Evolutionary conservation across 345 rosid species (phyloP).

Genomic region (Syzygium aromaticum): DNA sequence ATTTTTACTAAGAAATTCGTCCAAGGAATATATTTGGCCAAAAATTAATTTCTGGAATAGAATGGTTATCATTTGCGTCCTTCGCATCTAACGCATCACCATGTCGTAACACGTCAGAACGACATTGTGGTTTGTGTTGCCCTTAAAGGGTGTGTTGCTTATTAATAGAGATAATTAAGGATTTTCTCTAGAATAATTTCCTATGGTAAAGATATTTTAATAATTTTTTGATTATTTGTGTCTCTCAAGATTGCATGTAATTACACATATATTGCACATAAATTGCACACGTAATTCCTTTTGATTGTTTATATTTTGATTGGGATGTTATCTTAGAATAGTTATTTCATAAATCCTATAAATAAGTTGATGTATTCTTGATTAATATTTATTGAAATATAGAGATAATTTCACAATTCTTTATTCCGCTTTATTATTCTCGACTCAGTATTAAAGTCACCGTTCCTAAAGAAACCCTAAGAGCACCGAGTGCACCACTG

Average conservation of each 20-base stretch:
- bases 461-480: neutral
- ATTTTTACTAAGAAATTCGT: too few relatives aligned
- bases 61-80: too few relatives aligned
- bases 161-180: neutral
- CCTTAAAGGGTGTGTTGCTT: neutral
- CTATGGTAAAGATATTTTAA: neutral
- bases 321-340: neutral
- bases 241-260: neutral
- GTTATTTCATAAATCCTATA: neutral
- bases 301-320: neutral
- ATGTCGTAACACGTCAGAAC: too few relatives aligned
- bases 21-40: too few relatives aligned
- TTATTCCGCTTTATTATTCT: neutral
- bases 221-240: too few relatives aligned
- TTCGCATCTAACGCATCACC: too few relatives aligned
- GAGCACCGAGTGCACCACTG: neutral
- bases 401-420: too few relatives aligned
- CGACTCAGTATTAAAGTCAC: neutral
- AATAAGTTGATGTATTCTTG: neutral
- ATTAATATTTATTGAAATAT: neutral
- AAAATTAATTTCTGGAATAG: too few relatives aligned
- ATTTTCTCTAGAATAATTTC: neutral
- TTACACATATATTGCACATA: too few relatives aligned
- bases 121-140: neutral
- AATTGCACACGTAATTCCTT: neutral